Conservation (phyloP, 2,329 filamentous ascomycete genomes). For the Fusarium mangiferae region DNA sequence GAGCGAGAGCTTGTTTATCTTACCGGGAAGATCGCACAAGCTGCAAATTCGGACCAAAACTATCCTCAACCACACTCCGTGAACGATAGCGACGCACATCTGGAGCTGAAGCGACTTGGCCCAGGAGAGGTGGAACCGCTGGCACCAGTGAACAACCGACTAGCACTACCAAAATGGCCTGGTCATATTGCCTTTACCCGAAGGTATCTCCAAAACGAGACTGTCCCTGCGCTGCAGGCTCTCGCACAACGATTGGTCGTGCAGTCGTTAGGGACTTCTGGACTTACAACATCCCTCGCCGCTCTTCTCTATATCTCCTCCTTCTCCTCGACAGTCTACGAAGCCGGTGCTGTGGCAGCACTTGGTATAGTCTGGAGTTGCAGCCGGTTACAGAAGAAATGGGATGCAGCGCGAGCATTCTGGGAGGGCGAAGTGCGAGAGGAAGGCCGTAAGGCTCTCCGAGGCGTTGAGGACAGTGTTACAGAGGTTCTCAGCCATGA, state of each 20-base stretch:
- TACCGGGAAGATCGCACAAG: slow-evolving; percentile 75
- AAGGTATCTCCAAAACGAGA: slow-evolving; percentile 71
- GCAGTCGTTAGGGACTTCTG: slow-evolving; percentile 78
- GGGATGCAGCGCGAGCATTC: slow-evolving; percentile 68
- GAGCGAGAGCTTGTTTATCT: slow-evolving; percentile 87
- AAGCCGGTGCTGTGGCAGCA: slow-evolving; percentile 70
- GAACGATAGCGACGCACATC: not conserved
- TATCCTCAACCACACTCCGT: slow-evolving; percentile 52
- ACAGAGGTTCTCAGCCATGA: slow-evolving; percentile 56
- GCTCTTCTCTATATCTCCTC: slow-evolving; percentile 67
- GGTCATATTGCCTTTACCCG: slow-evolving; percentile 78
- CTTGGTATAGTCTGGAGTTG: slow-evolving; percentile 70
- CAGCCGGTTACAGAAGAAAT: slow-evolving; percentile 68
- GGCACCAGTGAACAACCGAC: slow-evolving; percentile 34
- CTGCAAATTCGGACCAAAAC: slow-evolving; percentile 43
- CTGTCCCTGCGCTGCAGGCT: slow-evolving; percentile 76
- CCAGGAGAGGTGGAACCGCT: slow-evolving; percentile 42
- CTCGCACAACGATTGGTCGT: slow-evolving; percentile 79
- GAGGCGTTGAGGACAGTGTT: slow-evolving; percentile 65
- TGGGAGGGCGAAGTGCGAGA: slow-evolving; percentile 76
- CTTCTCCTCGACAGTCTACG: slow-evolving; percentile 64
- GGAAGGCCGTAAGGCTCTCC: slow-evolving; percentile 71
- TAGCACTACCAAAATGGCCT: slow-evolving; percentile 69
- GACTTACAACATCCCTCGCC: slow-evolving; percentile 65
- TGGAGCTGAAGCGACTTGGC: slow-evolving; percentile 33